Base-by-base conservation (phyloP, 805 yeast species). In the Starmerella bombicola region DNA sequence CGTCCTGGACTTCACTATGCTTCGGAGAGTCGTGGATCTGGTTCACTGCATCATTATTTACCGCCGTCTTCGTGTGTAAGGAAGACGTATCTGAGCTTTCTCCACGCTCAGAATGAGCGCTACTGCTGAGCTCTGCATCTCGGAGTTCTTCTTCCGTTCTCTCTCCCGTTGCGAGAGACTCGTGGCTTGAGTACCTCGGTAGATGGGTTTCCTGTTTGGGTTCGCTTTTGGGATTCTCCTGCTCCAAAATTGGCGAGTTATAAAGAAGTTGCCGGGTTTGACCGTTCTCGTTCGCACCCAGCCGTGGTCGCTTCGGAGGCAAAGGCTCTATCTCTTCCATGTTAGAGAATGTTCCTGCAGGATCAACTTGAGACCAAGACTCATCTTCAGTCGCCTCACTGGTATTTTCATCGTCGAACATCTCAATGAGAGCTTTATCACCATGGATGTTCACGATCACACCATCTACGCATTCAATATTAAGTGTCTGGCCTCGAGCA, bases 371-470 rank as follows among this genome's bases (percentile, higher is more conserved):
- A 13, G 43, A 38, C 41, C 48, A 41, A 35, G 35, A 42, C 37
- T 61, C 65, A 18, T 60, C 65, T 28, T 57, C 59, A 12, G 63
- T 59, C 37, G 70, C 72, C 23, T 72, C 76, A 5, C 54, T 59
- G 35, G 68, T 71, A 20, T 51, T 31, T 4, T 68, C 69, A 16
- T 59, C 62, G 30, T 64, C 66, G 16, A 55, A 58, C 4, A 72
- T 68, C 47, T 75, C 75, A 22, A 78, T 58, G 35, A 74, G 54
- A 1, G 72, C 61, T 15, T 72, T 55, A 40, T 76, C 74, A n/a
- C 80, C 80, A 49, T 82, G 75, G 39, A 88, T 69, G 53, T 83
- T 88, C 38, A 86, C 52, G 17, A 75, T 60, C 5, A 81, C 65
- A 31, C 78, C 78, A 34, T 70, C 65, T 30, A 74, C 67, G 40